Evolutionary conservation across 108 stramenopile species (phyloP), one percentile per base, ranked within the genome.

Genomic region (Nannochloropsis gaditana): DNA sequence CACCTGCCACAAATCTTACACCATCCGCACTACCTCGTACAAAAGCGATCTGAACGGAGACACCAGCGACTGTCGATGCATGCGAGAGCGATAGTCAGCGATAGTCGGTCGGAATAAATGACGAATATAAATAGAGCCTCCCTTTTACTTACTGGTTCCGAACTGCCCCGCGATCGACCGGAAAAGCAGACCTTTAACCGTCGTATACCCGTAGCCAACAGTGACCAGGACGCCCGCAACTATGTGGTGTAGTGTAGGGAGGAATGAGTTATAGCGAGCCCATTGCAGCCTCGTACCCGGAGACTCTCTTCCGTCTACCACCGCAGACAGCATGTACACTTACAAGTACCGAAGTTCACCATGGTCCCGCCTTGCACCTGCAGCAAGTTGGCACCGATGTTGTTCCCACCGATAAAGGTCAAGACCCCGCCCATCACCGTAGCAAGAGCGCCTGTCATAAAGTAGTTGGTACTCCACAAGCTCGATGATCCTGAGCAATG

Each of bases 391-490:
- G 59, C 59, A n/a, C 59, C 59, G 59, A 73, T 73, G 5, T 73
- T 73, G 4, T 73, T 73, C 59, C 59, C 59, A n/a, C 59, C 59
- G 2, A 73, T 2, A 5, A 3, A 73, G 15, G 59, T 73, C 4
- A 73, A 5, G 4, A n/a, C 5, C n/a, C 59, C 59, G 5, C 59
- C 59, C 59, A 73, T 73, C 2, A n/a, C 59, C 5, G n/a, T 2
- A 5, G 3, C 59, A 2, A 73, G 59, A 4, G 59, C n/a, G 5
- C 59, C 59, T 4, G 5, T n/a, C n/a, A 73, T 73, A 5, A 73
- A 73, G 59, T 73, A 73, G 59, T 73, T 73, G 59, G n/a, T n/a
- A 73, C 59, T 73, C 59, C 59, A 73, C n/a, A 73, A 4, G 59
- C 59, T 73, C 5, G 59, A 15, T 73, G 59, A 73, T 73, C 19